Percentiles rank a stretch among this genome's conserved stretches.
Evolutionary conservation across 2,329 filamentous ascomycete species (phyloP).

Genomic region (Fusarium pseudograminearum): DNA sequence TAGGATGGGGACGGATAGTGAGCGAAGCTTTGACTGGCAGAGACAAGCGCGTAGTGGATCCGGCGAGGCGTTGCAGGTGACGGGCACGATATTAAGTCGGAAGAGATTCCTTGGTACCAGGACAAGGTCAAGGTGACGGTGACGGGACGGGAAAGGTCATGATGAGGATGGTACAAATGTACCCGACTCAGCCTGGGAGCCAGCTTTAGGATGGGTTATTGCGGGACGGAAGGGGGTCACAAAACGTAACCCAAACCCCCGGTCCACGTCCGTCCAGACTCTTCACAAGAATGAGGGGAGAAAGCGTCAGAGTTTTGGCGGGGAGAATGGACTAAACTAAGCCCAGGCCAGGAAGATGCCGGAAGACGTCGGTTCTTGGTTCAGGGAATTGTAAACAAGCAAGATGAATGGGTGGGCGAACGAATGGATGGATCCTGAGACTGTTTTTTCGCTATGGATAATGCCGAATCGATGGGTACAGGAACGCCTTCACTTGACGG

Average conservation of each 20-base stretch:
- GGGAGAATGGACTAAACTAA: constrained; percentile 20
- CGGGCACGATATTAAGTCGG: constrained; percentile 54
- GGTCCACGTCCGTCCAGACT: constrained; percentile 29
- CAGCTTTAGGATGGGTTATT: constrained; percentile 37
- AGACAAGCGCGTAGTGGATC: constrained; percentile 49
- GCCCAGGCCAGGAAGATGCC: constrained; percentile 36
- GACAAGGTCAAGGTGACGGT: constrained; percentile 12
- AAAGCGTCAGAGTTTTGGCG: constrained; percentile 42
- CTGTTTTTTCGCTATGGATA: constrained; percentile 20
- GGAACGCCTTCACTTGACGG: constrained; percentile 25
- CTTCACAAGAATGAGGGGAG: constrained; percentile 16
- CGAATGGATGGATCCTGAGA: constrained; percentile 10
- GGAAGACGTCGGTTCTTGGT: constrained; percentile 20
- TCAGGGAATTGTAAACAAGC: constrained; percentile 11
- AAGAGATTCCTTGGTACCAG: constrained; percentile 48
- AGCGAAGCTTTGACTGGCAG: constrained; percentile 40
- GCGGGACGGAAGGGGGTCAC: constrained; percentile 44
- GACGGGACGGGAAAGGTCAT: constrained; percentile 32
- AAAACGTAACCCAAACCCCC: constrained; percentile 40
- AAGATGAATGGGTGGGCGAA: constrained; percentile 22
- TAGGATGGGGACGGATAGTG: constrained; percentile 35
- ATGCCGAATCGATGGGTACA: constrained; percentile 19
- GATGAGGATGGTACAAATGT: constrained; percentile 19
- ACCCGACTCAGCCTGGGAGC: constrained; percentile 37
- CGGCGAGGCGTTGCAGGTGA: constrained; percentile 48